Evolutionary conservation across 1,139 yeast species (phyloP), one percentile per base, ranked within the genome.

Genomic region (Komagataea norvegica): DNA sequence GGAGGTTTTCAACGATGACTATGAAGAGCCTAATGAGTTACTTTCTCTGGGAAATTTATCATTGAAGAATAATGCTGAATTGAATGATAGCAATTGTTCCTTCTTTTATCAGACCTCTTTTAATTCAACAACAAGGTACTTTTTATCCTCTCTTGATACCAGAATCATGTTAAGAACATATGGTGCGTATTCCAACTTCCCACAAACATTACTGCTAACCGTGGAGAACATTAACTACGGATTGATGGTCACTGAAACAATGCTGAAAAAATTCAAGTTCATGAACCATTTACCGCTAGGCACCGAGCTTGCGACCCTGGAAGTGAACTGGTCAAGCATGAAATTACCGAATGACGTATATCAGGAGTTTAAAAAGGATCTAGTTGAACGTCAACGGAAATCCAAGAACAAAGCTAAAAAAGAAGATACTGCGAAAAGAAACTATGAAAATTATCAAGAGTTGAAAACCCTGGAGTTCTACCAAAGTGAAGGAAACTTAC

Each of bases 241-340:
- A 21, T 67, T 77, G 34, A 65, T 69, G 19, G 70, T 77, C 38
- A 77, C 64, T 39, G 74, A 51, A 62, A 77, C 61, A 43, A 65
- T 44, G 3, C 57, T 84, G 11, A 73, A 76, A 40, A 76, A 78
- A 48, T 73, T 73, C 57, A 89, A 87, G 56, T 88, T 84, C 55
- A 62, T 91, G 41, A 71, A 84, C 1, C 94, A 89, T 59, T 61
- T 88, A 25, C 97, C 99, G 0, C 57, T 76, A 23, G 96, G 96
- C 1, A 79, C 95, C 0, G 83, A 84, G 31, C 61, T 91, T 32
- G 95, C 91, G 11, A 80, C 87, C 47, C 54, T 93, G 41, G 97
- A 91, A 52, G 74, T 96, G 42, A 79, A 86, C 54, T 91, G 98
- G 97, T 45, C 38, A 6, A 44, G 55, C 29, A 52, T 60, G 13